Base-by-base conservation (phyloP, 345 rosid genomes). In the Draba incana region DNA sequence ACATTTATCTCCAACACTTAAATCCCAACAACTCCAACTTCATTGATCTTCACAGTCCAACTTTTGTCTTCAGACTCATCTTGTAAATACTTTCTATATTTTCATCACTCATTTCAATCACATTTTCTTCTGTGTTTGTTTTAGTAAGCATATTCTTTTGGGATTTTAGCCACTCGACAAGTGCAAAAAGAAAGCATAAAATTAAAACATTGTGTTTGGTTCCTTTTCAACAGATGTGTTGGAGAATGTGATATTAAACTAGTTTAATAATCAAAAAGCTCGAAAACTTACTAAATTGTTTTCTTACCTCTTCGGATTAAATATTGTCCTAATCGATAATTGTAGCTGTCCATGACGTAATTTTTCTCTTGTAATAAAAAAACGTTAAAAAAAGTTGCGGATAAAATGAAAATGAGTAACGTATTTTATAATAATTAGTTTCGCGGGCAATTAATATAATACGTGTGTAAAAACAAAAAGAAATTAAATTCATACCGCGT, bases 61-160 rank as follows among this genome's bases (percentile, higher is more conserved):
- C 71, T 45, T 86, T 88, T 31, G 82, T 86, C 60, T 86, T 93
- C 71, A 82, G 97, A 62, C 81, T 93, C 23, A 28, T 85, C 49
- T 64, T 69, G 64, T 89, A 82, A 76, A 35, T 28, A 35, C 27
- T 49, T 56, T 8, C 35, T 48, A 20, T 45, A 4, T 12, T 42
- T 30, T 60, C 16, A 4, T 2, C 15, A 11, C 6, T 0, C 24
- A 20, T 20, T 28, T 27, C 1, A 50, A 45, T 70, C 74, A 37
- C 65, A 39, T 33, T 60, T 41, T 27, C 49, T 57, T 56, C 5
- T 62, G 16, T 37, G 41, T 38, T 2, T 10, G 4, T 24, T 46
- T 20, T 24, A 5, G 23, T 7, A 8, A 10, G 11, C 49, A 47
- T 37, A 31, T 39, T 20, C 11, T 63, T 3, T 4, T 47, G 47